Conservation (phyloP, 2,329 filamentous ascomycete species). For the Aaosphaeria arxii region DNA sequence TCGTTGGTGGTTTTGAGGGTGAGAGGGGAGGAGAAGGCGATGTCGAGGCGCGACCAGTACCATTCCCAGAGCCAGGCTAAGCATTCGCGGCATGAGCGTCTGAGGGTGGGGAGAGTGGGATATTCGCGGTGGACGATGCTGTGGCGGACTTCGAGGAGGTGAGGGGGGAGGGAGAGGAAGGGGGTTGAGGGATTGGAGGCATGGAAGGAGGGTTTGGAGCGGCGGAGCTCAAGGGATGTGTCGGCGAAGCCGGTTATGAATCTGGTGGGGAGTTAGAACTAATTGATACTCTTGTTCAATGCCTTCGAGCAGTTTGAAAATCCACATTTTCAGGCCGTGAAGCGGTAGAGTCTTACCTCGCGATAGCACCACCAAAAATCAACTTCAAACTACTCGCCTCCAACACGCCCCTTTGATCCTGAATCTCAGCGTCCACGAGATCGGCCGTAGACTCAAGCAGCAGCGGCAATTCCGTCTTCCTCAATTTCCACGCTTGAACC, state of each 20-base stretch:
- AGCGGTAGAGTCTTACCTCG: slow-evolving; percentile 49
- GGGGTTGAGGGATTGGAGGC: slow-evolving; percentile 51
- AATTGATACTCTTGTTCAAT: background rate
- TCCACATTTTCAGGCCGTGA: background rate
- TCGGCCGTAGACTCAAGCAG: slow-evolving; percentile 76
- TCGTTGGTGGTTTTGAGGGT: background rate
- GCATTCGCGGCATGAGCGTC: slow-evolving; percentile 66
- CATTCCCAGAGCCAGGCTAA: slow-evolving; percentile 85
- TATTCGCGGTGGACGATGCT: slow-evolving; percentile 88
- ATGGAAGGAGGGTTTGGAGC: slow-evolving; percentile 19
- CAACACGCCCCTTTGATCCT: slow-evolving; percentile 52
- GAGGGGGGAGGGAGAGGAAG: slow-evolving; percentile 63
- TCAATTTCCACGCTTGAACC: slow-evolving; percentile 31
- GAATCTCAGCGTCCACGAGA: slow-evolving; percentile 65
- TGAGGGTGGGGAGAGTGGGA: slow-evolving; percentile 70
- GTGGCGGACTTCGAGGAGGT: slow-evolving; percentile 86
- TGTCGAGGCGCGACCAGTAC: slow-evolving; percentile 67
- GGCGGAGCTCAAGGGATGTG: slow-evolving; percentile 45
- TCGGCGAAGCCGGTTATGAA: slow-evolving; percentile 82
- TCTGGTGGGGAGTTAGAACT: slow-evolving; percentile 36
- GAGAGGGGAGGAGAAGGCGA: slow-evolving; percentile 13
- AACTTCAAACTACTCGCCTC: slow-evolving; percentile 62
- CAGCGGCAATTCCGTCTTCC: slow-evolving; percentile 58
- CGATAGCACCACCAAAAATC: slow-evolving; percentile 72
- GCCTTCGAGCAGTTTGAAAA: background rate